These are phyloP conservation scores for Sclerotiophoma versabilis DNA, from an alignment of 2,329 filamentous ascomycete species.

Conservation along the genomic window DNA sequence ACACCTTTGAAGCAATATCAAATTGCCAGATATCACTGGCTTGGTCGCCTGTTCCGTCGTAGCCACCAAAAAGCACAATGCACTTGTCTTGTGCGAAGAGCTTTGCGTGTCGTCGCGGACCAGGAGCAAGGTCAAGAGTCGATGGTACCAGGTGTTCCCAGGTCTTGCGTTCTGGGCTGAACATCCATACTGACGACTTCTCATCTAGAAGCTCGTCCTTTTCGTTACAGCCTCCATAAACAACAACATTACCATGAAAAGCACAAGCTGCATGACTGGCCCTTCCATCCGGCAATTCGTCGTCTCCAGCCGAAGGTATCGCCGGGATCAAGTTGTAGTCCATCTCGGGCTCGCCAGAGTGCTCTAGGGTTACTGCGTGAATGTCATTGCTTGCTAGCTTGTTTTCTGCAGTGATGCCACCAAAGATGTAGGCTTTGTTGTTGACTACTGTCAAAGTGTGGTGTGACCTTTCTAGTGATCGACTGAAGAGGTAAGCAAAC, in stretches of 20 bases:
- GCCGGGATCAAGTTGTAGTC: constrained; percentile 55
- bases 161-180: constrained; percentile 40
- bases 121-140: constrained; percentile 24
- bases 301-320: constrained; percentile 40
- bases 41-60: constrained; percentile 29
- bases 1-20: constrained; percentile 27
- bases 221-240: constrained; percentile 51
- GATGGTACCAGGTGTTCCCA: constrained; percentile 34
- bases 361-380: constrained; percentile 48
- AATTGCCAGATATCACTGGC: constrained; percentile 41
- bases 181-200: constrained; percentile 52
- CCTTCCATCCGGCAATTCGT: constrained; percentile 44
- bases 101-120: constrained; percentile 28
- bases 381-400: constrained; percentile 53
- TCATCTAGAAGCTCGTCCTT: constrained; percentile 44
- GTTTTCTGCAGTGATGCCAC: constrained; percentile 48
- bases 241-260: constrained; percentile 48
- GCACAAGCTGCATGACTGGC: constrained; percentile 51
- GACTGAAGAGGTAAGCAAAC: constrained; percentile 27
- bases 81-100: constrained; percentile 30
- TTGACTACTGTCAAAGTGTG: constrained; percentile 51
- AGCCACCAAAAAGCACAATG: constrained; percentile 39
- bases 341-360: constrained; percentile 42
- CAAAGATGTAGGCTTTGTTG: constrained; percentile 56
- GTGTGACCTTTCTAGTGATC: constrained; percentile 43